Percentiles rank a stretch among this genome's conserved stretches.
Evolutionary conservation across 176 grass and related monocot species (phyloP).

Genomic region (Metroxylon sagu): DNA sequence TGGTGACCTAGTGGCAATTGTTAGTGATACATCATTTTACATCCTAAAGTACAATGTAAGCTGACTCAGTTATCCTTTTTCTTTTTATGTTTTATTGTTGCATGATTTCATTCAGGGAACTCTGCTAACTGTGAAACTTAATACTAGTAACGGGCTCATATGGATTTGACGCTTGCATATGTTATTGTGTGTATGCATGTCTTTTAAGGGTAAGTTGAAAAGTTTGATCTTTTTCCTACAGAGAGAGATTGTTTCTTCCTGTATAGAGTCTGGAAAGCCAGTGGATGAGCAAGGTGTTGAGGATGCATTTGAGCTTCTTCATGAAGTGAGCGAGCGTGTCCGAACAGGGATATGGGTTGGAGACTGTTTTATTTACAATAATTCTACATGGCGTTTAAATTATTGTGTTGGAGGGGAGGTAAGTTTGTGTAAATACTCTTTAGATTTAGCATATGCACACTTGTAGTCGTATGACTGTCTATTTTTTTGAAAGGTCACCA

Average conservation of each 20-base stretch:
- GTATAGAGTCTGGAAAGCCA: slow-evolving; percentile 38
- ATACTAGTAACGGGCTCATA: too few relatives aligned
- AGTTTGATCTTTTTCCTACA: slow-evolving; percentile 10
- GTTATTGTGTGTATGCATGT: neutral
- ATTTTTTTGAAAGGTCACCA: slow-evolving; percentile 18
- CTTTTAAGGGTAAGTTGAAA: too few relatives aligned
- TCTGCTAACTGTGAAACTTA: too few relatives aligned
- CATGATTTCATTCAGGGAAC: neutral
- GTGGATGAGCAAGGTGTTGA: slow-evolving; percentile 53
- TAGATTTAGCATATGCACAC: slow-evolving; percentile 3
- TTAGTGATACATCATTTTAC: slow-evolving; percentile 94
- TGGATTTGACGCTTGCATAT: neutral
- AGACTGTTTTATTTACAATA: slow-evolving; percentile 72
- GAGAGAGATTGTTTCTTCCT: slow-evolving; percentile 62
- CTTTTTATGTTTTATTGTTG: neutral
- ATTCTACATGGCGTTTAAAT: slow-evolving; percentile 53
- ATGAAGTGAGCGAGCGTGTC: slow-evolving; percentile 44
- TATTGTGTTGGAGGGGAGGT: slow-evolving; percentile 70
- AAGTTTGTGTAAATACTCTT: slow-evolving; percentile 2
- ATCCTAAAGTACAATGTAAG: slow-evolving; percentile 91
- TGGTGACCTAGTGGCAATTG: slow-evolving; percentile 87
- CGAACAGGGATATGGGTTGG: slow-evolving; percentile 42
- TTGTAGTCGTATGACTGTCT: slow-evolving; percentile 16
- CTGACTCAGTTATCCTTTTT: slow-evolving; percentile 6
- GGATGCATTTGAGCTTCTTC: slow-evolving; percentile 65